These are phyloP conservation scores for Saraca asoca DNA, from an alignment of 331 rosid genomes.

Conservation along the genomic window DNA sequence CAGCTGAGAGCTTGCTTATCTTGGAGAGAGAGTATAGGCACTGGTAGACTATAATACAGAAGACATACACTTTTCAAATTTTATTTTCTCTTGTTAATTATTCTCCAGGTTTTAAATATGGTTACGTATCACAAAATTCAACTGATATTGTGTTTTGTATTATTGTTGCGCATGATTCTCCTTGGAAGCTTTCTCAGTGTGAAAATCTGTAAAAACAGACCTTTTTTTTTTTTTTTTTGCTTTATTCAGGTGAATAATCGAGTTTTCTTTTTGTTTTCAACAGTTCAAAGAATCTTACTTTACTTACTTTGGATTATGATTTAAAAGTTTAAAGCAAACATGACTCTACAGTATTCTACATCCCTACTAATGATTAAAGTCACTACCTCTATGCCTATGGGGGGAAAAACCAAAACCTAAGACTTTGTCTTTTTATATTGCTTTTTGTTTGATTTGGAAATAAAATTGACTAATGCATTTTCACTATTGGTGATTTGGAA, in stretches of 20 bases:
- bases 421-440: not conserved
- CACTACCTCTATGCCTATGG: constrained; percentile 4
- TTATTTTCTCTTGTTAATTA: not conserved
- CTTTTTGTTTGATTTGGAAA: not conserved
- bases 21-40: constrained; percentile 83
- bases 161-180: too few species aligned
- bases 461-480: not conserved
- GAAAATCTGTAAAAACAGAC: constrained; percentile 15
- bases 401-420: not conserved
- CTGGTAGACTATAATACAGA: not conserved
- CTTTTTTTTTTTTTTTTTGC: too few species aligned
- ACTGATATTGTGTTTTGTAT: too few species aligned
- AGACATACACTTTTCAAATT: not conserved
- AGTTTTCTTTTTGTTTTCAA: constrained; percentile 49
- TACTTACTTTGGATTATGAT: constrained; percentile 31
- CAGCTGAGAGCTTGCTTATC: constrained; percentile 85
- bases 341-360: constrained; percentile 11
- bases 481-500: not conserved
- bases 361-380: constrained; percentile 37
- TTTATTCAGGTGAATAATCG: not conserved
- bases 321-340: constrained; percentile 26
- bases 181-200: too few species aligned
- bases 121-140: too few species aligned
- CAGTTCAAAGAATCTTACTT: constrained; percentile 48
- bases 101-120: too few species aligned